Conservation (phyloP, 2,329 filamentous ascomycete genomes). For the Mariannaea elegans region DNA sequence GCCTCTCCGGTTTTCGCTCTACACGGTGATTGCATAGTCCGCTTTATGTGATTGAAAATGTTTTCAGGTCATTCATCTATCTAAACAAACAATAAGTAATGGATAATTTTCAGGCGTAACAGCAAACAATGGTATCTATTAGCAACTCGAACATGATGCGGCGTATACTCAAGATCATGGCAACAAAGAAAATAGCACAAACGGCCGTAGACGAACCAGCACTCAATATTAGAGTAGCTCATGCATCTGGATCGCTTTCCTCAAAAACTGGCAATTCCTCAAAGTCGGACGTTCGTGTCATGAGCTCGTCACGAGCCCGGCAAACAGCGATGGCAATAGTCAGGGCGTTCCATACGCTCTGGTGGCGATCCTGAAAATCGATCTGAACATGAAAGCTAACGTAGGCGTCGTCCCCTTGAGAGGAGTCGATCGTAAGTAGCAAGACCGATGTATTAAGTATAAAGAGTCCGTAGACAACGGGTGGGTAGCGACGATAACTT, state of each 20-base stretch:
- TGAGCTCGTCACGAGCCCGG: conserved; percentile 52
- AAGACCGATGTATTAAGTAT: conserved; percentile 51
- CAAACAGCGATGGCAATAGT: conserved; percentile 53
- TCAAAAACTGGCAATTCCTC: conserved; percentile 38
- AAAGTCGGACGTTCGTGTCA: conserved; percentile 47
- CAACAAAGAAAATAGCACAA: neutral
- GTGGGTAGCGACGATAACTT: conserved; percentile 44
- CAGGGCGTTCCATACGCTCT: conserved; percentile 56
- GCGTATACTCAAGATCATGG: neutral
- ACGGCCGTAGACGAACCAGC: too few relatives aligned
- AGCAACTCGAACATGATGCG: neutral
- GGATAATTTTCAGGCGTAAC: too few relatives aligned
- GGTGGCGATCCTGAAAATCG: conserved; percentile 49
- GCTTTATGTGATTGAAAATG: neutral
- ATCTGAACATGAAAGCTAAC: conserved; percentile 55
- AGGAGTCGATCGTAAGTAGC: conserved; percentile 51
- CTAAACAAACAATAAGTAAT: too few relatives aligned
- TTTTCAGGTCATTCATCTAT: too few relatives aligned
- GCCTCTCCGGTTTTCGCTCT: conserved; percentile 32
- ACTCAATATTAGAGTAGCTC: conserved; percentile 27
- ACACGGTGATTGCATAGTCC: neutral
- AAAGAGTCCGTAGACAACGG: conserved; percentile 56
- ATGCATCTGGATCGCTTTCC: conserved; percentile 52
- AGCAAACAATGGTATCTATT: neutral
- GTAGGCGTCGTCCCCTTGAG: conserved; percentile 46